Evolutionary conservation across 139 green algal genomes (phyloP), one percentile per base, ranked within the genome.

Genomic region (Deuterostichococcus epilithicus): DNA sequence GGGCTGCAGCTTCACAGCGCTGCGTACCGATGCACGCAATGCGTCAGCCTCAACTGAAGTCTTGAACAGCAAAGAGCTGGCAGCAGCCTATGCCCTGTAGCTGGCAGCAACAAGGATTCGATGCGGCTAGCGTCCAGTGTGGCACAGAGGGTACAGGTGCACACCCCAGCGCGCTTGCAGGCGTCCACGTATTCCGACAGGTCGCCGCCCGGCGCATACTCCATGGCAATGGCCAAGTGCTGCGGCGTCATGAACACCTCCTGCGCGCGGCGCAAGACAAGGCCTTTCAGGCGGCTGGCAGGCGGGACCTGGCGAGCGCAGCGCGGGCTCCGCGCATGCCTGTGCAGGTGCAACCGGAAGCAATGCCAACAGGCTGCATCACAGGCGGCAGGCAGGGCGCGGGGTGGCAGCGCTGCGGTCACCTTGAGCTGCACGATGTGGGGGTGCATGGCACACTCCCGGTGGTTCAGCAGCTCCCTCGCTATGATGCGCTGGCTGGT

Each of bases 371-470:
- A 8, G 6, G 37, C 35, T 8, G 25, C 36, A 52, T 28, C 35
- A 36, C 68, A n/a, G 47, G 22, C 68, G 0, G 22, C 68, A 26
- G 36, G 36, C 35, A 1, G 36, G 35, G 5, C 28, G 35, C 32
- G 35, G n/a, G 23, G 68, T 36, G 10, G 1, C 36, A 52, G 4
- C 36, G 37, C 38, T 1, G 23, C 38, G 2, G 5, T 13, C 82
- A 97, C 92, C 69, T 95, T 92, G 84, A 91, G 97, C 79, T 86
- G 91, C 6, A 98, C 86, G 45, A 98, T 95, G 87, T 98, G 95
- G 15, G 95, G 95, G 81, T 99, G 95, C 18, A 93, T 84, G 34
- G 97, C 86, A 45, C 72, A 76, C 42, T 83, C 84, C 15, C 94
- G 82, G 73, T 98, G 94, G 80, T 98, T 99, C 37, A 98, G 70